Evolutionary conservation across 164 flowering plant species (phyloP), one percentile per base, ranked within the genome.

Genomic region (Houttuynia cordata): DNA sequence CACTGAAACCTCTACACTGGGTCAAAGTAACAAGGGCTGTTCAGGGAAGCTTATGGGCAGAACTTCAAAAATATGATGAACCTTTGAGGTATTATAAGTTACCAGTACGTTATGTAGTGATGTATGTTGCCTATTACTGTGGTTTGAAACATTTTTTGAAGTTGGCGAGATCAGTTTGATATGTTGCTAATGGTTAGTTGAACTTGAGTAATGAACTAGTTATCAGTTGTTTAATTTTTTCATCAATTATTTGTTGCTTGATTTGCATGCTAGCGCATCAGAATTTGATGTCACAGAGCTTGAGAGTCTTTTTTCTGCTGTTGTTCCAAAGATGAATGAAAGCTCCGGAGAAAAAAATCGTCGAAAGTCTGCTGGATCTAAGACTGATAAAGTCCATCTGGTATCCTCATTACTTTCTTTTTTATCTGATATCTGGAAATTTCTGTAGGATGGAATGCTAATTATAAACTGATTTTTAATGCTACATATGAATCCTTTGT

Each of bases 1-100:
- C 88, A 40, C 67, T 93, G 24, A 93, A 88, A 75, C 99, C 99
- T 17, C 71, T 93, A 56, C 97, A 93, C 62, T 93, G 99, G 99
- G 80, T 85, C 75, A 93, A 93, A 75, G 91, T 93, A 24, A 83
- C 99, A 60, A 80, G 95, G 73, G 96, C 87, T 42, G 58, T 93
- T 58, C 88, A 85, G 77, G 99, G 99, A 71, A 93, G 97, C 77
- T 80, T 90, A 55, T 93, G 99, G 99, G 97, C 86, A 56, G 97
- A 93, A 69, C 55, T 86, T 68, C 97, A 90, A 68, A 85, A 81
- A 74, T 68, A 70, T 62, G 90, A 84, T 42, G 94, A 87, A 51
- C 76, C 85, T 64, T 87, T 75, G 77, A 80, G 63, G 93, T 93
- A 82, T 39, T 59, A 51, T 54, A 37, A 37, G 10, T 25, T 37